phyloP scores from a whole-genome alignment of 2,329 filamentous ascomycete genomes.

The Sclerotiophoma versabilis region DNA sequence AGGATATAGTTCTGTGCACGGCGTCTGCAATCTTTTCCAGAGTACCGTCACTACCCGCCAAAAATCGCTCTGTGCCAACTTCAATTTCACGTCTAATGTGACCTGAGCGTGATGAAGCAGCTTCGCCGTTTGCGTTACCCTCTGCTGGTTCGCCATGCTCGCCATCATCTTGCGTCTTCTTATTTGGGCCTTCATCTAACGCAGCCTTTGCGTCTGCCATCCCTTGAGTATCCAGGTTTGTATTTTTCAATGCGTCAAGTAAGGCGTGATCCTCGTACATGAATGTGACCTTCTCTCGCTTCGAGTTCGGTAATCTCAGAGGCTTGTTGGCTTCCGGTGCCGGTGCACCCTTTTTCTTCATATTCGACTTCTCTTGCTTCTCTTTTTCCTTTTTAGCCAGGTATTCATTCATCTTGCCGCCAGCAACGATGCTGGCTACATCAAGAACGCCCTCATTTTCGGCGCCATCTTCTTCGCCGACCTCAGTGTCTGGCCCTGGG shows the following conservation, averaged over 20 bases:
- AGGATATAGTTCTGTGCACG: constrained; percentile 82
- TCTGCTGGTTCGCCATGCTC: constrained; percentile 40
- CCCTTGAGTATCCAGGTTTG: constrained; percentile 55
- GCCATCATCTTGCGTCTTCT: constrained; percentile 47
- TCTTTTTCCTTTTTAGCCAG: constrained; percentile 83
- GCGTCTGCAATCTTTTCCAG: constrained; percentile 84
- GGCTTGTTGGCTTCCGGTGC: constrained; percentile 67
- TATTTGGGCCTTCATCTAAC: constrained; percentile 56
- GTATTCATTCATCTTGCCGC: constrained; percentile 82
- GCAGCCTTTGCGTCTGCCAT: constrained; percentile 61
- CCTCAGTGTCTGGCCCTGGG: constrained; percentile 63
- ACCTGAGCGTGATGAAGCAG: constrained; percentile 28
- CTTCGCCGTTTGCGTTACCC: constrained; percentile 35
- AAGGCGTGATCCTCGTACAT: constrained; percentile 73
- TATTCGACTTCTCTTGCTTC: constrained; percentile 69
- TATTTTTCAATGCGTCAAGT: constrained; percentile 61
- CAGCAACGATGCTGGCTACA: constrained; percentile 83
- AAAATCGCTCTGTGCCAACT: constrained; percentile 77
- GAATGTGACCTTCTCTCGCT: constrained; percentile 73
- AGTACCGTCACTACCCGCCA: constrained; percentile 69
- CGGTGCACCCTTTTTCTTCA: constrained; percentile 66
- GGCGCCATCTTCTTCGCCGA: constrained; percentile 58
- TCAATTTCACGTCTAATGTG: constrained; percentile 69
- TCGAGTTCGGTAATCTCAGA: constrained; percentile 72
- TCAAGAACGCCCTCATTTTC: constrained; percentile 79